phyloP scores from a whole-genome alignment of 2,329 filamentous ascomycete species.

The Colletotrichum eremochloae region DNA sequence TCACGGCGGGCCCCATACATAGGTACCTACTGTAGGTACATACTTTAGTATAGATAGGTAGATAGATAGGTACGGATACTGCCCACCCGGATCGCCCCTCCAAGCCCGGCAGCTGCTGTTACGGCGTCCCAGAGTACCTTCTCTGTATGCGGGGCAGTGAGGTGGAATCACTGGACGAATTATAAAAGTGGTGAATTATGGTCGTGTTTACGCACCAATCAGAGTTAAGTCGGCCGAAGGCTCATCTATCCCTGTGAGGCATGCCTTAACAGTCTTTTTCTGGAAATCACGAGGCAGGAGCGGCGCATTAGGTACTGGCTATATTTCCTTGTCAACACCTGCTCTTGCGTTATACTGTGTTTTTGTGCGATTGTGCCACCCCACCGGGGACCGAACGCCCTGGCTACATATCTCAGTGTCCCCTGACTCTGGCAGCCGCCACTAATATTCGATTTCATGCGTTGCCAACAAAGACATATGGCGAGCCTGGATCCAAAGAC shows the following conservation, averaged over 20 bases:
- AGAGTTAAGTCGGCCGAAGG: neutral
- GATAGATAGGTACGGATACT: neutral
- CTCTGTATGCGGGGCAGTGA: neutral
- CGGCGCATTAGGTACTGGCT: neutral
- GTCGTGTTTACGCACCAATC: conserved; percentile 23
- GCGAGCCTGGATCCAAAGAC: neutral
- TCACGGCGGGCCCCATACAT: neutral
- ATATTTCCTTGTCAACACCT: neutral
- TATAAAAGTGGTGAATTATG: neutral
- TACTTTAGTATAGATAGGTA: too few relatives aligned
- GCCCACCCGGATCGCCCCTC: too few relatives aligned
- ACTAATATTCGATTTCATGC: neutral
- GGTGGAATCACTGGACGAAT: neutral
- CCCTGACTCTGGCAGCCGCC: neutral
- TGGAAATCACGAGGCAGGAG: neutral
- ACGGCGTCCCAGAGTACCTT: neutral
- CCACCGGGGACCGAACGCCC: neutral
- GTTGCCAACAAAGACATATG: neutral
- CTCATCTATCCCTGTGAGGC: neutral
- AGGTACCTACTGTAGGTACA: too few relatives aligned
- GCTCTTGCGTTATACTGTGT: neutral
- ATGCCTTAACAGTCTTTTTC: neutral
- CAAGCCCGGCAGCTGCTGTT: neutral
- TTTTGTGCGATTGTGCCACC: neutral
- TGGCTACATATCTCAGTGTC: neutral